Conservation (phyloP, 2,329 filamentous ascomycete species). For the Botrytis deweyae region DNA sequence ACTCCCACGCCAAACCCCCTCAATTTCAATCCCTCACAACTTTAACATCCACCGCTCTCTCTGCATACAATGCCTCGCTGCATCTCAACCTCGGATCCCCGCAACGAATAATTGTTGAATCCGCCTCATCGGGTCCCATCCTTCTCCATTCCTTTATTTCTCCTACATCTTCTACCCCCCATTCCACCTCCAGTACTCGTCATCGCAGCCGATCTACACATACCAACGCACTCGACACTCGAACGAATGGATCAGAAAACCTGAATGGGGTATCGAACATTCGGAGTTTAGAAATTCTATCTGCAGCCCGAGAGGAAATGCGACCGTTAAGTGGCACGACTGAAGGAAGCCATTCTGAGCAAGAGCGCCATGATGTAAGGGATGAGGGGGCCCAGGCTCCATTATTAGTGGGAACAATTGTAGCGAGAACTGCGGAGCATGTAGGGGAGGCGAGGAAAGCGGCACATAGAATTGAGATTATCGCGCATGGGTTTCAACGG, state of each 20-base stretch:
- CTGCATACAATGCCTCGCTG: slow-evolving; percentile 52
- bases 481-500: slow-evolving; percentile 55
- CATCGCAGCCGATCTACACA: not conserved
- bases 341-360: slow-evolving; percentile 19
- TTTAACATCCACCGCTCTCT: slow-evolving; percentile 54
- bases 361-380: slow-evolving; percentile 20
- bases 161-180: slow-evolving; percentile 28
- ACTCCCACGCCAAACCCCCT: slow-evolving; percentile 21
- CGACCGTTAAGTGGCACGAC: slow-evolving; percentile 31
- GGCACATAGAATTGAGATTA: slow-evolving; percentile 52
- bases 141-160: slow-evolving; percentile 49
- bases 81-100: slow-evolving; percentile 55
- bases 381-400: slow-evolving; percentile 40
- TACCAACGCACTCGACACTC: not conserved
- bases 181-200: not conserved
- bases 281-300: slow-evolving; percentile 18
- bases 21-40: slow-evolving; percentile 50
- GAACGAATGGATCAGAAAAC: slow-evolving; percentile 4
- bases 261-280: not conserved
- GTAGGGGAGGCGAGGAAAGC: slow-evolving; percentile 53
- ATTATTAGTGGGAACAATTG: slow-evolving; percentile 54
- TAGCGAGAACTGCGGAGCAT: slow-evolving; percentile 50
- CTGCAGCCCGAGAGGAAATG: slow-evolving; percentile 30
- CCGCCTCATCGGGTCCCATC: slow-evolving; percentile 43
- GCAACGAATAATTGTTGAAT: slow-evolving; percentile 59